Evolutionary conservation across 176 grass and related monocot species (phyloP).

Genomic region (Triticum timopheevii): DNA sequence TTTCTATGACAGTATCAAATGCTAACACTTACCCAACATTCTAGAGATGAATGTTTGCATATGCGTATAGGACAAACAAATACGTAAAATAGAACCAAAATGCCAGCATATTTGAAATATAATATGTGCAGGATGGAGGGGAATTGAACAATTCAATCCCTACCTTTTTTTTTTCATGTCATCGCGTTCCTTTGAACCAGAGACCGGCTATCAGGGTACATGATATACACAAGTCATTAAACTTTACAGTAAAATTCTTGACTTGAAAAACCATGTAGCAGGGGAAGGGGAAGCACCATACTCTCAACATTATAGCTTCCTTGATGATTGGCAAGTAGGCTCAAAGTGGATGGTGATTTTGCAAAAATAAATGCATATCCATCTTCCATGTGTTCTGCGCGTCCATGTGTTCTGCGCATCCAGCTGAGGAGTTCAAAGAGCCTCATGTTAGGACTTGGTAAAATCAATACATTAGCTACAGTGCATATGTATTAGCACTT

Average conservation of each 20-base stretch:
- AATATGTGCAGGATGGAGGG: neutral
- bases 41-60: neutral
- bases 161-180: conserved; percentile 9
- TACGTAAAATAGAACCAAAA: neutral
- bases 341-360: conserved; percentile 37
- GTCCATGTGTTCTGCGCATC: too few species aligned
- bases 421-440: too few species aligned
- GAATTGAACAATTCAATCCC: neutral
- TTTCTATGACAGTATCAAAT: too few species aligned
- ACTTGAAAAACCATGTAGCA: neutral
- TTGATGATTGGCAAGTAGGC: conserved; percentile 49
- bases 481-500: too few species aligned
- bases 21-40: neutral
- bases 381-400: too few species aligned
- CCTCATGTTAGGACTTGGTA: too few species aligned
- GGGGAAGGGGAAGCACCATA: neutral
- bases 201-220: too few species aligned
- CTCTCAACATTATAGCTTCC: conserved; percentile 36
- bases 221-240: neutral
- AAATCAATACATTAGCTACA: too few species aligned
- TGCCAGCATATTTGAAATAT: neutral
- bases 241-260: neutral
- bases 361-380: too few species aligned
- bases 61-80: neutral
- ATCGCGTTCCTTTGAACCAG: neutral